These are phyloP conservation scores for Blastocystis sp. DNA, from an alignment of 352 stramenopile species.

Conservation along the genomic window DNA sequence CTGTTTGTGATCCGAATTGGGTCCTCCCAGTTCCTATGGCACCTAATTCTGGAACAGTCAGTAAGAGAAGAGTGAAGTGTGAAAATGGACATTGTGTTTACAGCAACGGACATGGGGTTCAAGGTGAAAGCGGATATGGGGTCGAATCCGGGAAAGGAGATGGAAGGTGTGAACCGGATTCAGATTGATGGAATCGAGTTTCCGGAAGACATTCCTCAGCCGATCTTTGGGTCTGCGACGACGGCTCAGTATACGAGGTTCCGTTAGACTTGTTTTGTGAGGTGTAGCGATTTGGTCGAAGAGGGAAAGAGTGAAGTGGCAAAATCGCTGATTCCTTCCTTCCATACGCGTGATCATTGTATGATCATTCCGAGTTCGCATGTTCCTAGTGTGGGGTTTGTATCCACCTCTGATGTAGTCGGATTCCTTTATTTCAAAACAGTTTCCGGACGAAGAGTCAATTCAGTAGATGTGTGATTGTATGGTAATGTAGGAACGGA, in stretches of 20 bases:
- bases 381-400: background rate
- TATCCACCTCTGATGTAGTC: background rate
- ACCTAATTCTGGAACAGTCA: too few relatives aligned
- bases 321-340: constrained; percentile 9
- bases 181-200: constrained; percentile 3
- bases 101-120: constrained; percentile 17
- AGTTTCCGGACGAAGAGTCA: background rate
- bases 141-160: background rate
- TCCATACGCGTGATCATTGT: constrained; percentile 1
- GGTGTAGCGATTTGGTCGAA: background rate
- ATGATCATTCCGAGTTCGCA: background rate
- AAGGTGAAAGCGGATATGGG: background rate
- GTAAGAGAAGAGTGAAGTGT: background rate
- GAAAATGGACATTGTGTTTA: background rate
- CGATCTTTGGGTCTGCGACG: background rate
- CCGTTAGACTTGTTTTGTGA: background rate
- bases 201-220: background rate
- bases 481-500: background rate
- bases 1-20: too few relatives aligned
- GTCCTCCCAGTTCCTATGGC: too few relatives aligned
- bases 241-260: background rate
- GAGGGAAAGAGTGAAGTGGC: background rate
- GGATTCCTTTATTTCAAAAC: background rate
- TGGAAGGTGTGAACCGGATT: too few relatives aligned
- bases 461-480: background rate